Conservation (phyloP, 306 rosid species). For the Boehmeria nivea region DNA sequence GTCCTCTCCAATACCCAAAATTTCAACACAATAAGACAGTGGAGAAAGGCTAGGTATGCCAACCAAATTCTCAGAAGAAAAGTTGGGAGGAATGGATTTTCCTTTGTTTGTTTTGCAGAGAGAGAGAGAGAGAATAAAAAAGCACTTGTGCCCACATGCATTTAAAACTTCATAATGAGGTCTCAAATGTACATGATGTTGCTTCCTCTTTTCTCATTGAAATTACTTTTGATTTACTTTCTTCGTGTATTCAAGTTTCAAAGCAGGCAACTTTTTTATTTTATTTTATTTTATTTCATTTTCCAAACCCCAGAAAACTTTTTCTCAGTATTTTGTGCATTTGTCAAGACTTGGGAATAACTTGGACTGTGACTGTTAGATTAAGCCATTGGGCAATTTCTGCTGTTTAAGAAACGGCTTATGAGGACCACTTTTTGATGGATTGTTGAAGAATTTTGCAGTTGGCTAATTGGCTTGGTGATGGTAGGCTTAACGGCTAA, state of each 20-base stretch:
- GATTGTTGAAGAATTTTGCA: neutral
- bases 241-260: constrained; percentile 20
- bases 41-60: constrained; percentile 11
- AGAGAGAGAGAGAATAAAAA: neutral
- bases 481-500: neutral
- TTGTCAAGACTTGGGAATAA: too few species aligned
- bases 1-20: constrained; percentile 25
- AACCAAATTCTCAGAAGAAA: neutral
- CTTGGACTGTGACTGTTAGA: neutral
- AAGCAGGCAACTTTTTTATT: constrained; percentile 11
- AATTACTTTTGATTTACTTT: constrained; percentile 31
- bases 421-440: neutral
- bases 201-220: constrained; percentile 33
- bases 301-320: neutral
- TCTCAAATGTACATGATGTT: constrained; percentile 28
- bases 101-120: constrained; percentile 10
- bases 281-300: too few species aligned
- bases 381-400: neutral
- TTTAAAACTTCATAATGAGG: constrained; percentile 37
- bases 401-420: neutral
- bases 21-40: constrained; percentile 28
- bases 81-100: constrained; percentile 9
- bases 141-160: constrained; percentile 21
- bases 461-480: neutral
- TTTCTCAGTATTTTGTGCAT: neutral